Base-by-base conservation (phyloP, 495 filamentous ascomycete species). In the Penicillium soppii region DNA sequence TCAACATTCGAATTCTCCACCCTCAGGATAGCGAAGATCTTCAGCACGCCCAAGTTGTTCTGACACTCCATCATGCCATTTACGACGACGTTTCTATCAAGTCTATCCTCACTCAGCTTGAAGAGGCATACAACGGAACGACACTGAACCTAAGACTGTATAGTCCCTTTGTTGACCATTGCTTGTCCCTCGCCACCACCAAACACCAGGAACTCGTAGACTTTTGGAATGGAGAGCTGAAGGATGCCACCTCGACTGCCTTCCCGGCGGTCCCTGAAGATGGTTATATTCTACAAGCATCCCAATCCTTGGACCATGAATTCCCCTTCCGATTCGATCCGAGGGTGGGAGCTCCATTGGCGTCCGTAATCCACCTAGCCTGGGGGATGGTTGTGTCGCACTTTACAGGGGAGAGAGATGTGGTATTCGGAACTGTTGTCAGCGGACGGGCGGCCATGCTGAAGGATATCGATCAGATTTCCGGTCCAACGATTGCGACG, bases 71-170 rank as follows among this genome's bases (percentile, higher is more conserved):
- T 52, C 83, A 87, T 50, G 77, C 79, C 4, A 46, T 86, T 0
- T 85, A 83, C 39, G 84, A 86, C 47, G 82, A 80, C 4, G 83
- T 80, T 76, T 76, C 69, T n/a, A 13, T 51, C 15, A 6, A 21
- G 10, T 29, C 43, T 6, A 26, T 49, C 13, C 17, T 40, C 4
- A 17, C 40, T 22, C 46, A 41, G 22, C 17, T 47, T 12, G n/a
- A 7, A 6, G n/a, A 9, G 12, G 15, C 30, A 8, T 22, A 36
- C 25, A n/a, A n/a, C n/a, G n/a, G n/a, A n/a, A n/a, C n/a, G n/a
- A n/a, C n/a, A n/a, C n/a, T n/a, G n/a, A n/a, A n/a, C n/a, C n/a
- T n/a, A n/a, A n/a, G n/a, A n/a, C 9, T 27, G 25, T 27, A 5
- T 9, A 4, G 9, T 5, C 4, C 25, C 9, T 27, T 27, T 27